These are phyloP conservation scores for Suillus luteus DNA, from an alignment of 768 basidiomycete genomes.

Conservation along the genomic window DNA sequence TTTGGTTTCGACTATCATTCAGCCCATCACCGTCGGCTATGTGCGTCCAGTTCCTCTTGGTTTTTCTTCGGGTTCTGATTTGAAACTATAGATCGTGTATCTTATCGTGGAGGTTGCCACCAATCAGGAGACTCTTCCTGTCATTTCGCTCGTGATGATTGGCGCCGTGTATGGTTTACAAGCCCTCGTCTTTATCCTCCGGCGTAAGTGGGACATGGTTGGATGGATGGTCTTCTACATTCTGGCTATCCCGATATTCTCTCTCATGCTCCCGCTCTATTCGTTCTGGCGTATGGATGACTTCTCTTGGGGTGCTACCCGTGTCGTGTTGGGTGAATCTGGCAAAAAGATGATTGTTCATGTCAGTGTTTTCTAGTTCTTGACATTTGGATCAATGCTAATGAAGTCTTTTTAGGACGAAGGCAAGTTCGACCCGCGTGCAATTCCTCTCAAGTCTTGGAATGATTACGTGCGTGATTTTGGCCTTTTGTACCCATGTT, in stretches of 20 bases:
- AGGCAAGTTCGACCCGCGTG: slow-evolving; percentile 92
- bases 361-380: slow-evolving; percentile 48
- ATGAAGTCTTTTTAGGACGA: slow-evolving; percentile 66
- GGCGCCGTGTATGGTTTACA: slow-evolving; percentile 94
- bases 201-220: slow-evolving; percentile 98
- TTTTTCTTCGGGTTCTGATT: background rate
- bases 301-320: slow-evolving; percentile 94
- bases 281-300: slow-evolving; percentile 99
- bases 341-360: slow-evolving; percentile 97
- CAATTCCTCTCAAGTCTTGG: slow-evolving; percentile 96
- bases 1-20: slow-evolving; percentile 81
- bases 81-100: slow-evolving; percentile 68
- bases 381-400: slow-evolving; percentile 6
- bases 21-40: slow-evolving; percentile 87
- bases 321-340: slow-evolving; percentile 89
- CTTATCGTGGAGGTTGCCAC: slow-evolving; percentile 80
- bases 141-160: slow-evolving; percentile 88
- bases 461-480: slow-evolving; percentile 77
- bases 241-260: slow-evolving; percentile 89
- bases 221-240: slow-evolving; percentile 98
- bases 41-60: slow-evolving; percentile 48
- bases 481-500: slow-evolving; percentile 1
- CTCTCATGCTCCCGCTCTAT: slow-evolving; percentile 89
- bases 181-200: slow-evolving; percentile 86
- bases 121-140: slow-evolving; percentile 67